phyloP scores from a whole-genome alignment of 345 rosid species.

The Excoecaria agallocha region DNA sequence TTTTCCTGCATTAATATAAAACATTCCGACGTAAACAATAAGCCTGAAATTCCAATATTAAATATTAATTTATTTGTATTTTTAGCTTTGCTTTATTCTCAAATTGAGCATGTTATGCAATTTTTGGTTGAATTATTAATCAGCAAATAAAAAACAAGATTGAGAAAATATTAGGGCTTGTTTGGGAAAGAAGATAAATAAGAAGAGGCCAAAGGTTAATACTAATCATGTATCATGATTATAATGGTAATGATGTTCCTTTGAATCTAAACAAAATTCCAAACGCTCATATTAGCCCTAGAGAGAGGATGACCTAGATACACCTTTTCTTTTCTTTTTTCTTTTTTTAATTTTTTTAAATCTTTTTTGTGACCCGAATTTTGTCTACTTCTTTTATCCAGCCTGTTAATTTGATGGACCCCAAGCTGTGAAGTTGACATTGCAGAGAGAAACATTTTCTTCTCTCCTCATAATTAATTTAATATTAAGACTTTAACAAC shows the following conservation, averaged over 20 bases:
- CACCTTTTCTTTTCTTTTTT: background rate
- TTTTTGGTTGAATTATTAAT: background rate
- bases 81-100: background rate
- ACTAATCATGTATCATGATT: constrained; percentile 24
- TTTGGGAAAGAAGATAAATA: background rate
- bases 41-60: too few relatives aligned
- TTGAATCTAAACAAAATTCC: constrained; percentile 42
- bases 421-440: constrained; percentile 15
- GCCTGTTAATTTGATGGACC: constrained; percentile 15
- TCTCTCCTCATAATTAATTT: background rate
- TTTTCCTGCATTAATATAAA: background rate
- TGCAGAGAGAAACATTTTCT: background rate
- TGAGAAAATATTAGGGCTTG: too few relatives aligned
- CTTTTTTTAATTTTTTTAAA: background rate
- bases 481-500: too few relatives aligned
- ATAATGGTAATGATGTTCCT: constrained; percentile 26
- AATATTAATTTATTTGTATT: background rate
- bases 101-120: background rate
- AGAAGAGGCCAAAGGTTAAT: background rate
- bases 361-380: too few relatives aligned
- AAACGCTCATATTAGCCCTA: constrained; percentile 21
- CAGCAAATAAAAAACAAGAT: too few relatives aligned
- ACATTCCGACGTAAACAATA: background rate
- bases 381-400: constrained; percentile 1
- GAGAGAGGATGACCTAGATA: constrained; percentile 17